phyloP scores from a whole-genome alignment of 345 rosid genomes.

The Luvunga scandens region DNA sequence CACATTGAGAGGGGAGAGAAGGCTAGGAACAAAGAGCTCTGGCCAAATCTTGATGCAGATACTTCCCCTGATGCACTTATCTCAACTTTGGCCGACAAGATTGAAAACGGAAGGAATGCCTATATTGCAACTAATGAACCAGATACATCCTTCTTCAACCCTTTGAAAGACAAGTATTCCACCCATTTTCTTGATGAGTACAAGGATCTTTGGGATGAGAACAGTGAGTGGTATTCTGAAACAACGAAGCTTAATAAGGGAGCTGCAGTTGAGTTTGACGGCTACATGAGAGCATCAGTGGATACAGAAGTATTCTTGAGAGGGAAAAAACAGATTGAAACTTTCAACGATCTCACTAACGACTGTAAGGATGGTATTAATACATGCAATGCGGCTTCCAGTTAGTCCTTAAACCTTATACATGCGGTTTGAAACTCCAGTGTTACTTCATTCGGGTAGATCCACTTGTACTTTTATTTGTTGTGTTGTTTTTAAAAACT shows the following conservation, averaged over 20 bases:
- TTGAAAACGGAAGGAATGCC: constrained; percentile 76
- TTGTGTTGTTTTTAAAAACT: constrained; percentile 19
- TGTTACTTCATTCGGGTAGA: constrained; percentile 13
- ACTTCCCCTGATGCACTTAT: constrained; percentile 68
- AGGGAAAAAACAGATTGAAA: constrained; percentile 92
- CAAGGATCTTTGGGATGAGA: constrained; percentile 82
- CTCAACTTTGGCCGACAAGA: constrained; percentile 59
- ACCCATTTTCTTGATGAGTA: constrained; percentile 85
- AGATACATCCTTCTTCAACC: constrained; percentile 60
- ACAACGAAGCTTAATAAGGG: constrained; percentile 79
- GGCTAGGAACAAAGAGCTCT: constrained; percentile 68
- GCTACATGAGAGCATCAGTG: constrained; percentile 84
- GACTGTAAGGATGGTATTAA: constrained; percentile 90
- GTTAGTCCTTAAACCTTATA: constrained; percentile 28
- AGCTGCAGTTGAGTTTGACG: constrained; percentile 81
- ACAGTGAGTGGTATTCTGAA: constrained; percentile 87
- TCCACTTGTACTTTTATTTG: constrained; percentile 12
- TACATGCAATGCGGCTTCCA: constrained; percentile 68
- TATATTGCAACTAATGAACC: constrained; percentile 86
- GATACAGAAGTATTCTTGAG: constrained; percentile 93
- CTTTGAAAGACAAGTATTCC: constrained; percentile 74
- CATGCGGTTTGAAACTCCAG: neutral
- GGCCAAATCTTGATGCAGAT: constrained; percentile 85
- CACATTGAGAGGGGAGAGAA: constrained; percentile 89
- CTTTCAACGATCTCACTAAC: constrained; percentile 83